Percentiles rank a stretch among this genome's conserved stretches.
phyloP scores from a whole-genome alignment of 352 stramenopile genomes.

The Stramenopiles sp. region DNA sequence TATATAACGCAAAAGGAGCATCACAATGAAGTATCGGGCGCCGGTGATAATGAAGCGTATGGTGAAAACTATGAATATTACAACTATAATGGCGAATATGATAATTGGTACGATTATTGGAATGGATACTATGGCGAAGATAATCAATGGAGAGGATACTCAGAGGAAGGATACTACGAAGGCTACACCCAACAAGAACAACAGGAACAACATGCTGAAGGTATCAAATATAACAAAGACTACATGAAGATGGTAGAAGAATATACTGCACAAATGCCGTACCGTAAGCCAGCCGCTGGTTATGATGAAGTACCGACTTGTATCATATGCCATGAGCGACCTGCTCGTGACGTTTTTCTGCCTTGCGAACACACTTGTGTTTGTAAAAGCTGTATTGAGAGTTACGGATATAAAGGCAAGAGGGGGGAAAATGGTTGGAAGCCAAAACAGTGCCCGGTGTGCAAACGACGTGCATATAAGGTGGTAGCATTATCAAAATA shows the following conservation, averaged over 20 bases:
- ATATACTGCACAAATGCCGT: not conserved
- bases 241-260: not conserved
- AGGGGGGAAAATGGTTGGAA: not conserved
- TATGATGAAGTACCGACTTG: not conserved
- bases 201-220: not conserved
- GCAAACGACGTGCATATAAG: not conserved
- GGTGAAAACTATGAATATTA: not conserved
- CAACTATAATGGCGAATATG: not conserved
- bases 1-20: not conserved
- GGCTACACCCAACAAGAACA: not conserved
- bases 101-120: not conserved
- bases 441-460: not conserved
- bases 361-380: not conserved
- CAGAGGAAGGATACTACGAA: not conserved
- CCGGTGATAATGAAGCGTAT: not conserved
- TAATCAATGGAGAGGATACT: not conserved
- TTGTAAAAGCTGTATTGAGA: not conserved
- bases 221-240: not conserved
- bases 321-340: not conserved
- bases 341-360: not conserved
- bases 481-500: not conserved
- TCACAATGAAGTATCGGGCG: not conserved
- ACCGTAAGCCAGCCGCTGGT: not conserved
- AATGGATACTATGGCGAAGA: not conserved
- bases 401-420: not conserved